Percentiles rank a stretch among this genome's conserved stretches.
phyloP scores from a whole-genome alignment of 2,329 filamentous ascomycete genomes.

The Cercospora zeae-maydis region DNA sequence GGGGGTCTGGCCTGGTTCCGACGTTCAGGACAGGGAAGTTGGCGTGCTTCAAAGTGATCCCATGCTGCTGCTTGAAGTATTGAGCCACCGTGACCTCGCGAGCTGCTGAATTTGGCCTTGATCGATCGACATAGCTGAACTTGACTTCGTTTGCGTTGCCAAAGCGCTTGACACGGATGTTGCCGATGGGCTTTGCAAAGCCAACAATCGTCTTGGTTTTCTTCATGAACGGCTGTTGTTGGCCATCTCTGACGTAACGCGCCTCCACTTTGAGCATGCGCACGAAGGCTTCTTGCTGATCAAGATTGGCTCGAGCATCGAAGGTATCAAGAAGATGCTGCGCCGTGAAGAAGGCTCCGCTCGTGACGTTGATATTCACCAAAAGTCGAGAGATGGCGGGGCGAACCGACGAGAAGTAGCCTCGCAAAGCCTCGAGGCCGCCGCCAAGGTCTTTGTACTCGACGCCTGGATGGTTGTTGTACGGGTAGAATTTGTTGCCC shows the following conservation, averaged over 20 bases:
- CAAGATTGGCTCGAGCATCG: conserved; percentile 8
- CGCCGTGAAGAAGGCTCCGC: conserved; percentile 55
- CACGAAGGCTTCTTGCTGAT: conserved; percentile 29
- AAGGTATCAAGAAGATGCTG: conserved; percentile 36
- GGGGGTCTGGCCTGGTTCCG: conserved; percentile 55
- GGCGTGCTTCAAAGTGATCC: conserved; percentile 47
- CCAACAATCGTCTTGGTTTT: conserved; percentile 47
- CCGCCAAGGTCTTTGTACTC: conserved; percentile 44
- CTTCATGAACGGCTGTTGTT: conserved; percentile 22
- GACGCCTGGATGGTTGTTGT: conserved; percentile 32
- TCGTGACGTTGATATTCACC: conserved; percentile 61
- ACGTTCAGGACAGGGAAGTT: conserved; percentile 58
- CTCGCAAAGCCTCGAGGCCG: conserved; percentile 56
- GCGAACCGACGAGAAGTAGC: conserved; percentile 61
- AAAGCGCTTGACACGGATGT: conserved; percentile 25
- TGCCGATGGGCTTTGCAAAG: conserved; percentile 39
- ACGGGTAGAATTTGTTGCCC: conserved; percentile 53
- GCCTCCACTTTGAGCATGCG: conserved; percentile 32
- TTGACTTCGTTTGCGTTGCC: conserved; percentile 49
- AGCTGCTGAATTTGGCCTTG: conserved; percentile 26
- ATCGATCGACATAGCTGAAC: conserved; percentile 40
- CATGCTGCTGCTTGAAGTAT: conserved; percentile 47
- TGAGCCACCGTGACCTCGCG: conserved; percentile 51
- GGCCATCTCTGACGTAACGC: conserved; percentile 26
- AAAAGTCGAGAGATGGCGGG: conserved; percentile 56